These are phyloP conservation scores for Panicum miliaceum DNA, from an alignment of 176 grass and related monocot species.

Conservation along the genomic window DNA sequence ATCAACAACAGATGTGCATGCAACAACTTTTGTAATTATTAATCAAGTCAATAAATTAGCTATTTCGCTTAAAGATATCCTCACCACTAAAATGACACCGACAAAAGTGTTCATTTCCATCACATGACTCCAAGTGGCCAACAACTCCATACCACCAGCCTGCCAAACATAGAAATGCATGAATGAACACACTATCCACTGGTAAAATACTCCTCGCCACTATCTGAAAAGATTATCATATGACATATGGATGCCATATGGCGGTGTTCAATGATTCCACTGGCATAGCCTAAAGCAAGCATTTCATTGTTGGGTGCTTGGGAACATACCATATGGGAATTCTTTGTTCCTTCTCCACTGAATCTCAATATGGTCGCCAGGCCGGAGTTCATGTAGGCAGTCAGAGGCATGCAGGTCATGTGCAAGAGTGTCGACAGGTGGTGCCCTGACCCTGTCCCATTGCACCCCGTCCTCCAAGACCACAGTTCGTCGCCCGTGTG, in stretches of 20 bases:
- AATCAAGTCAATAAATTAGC: slow-evolving; percentile 48
- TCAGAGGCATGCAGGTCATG: slow-evolving; percentile 84
- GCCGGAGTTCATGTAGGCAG: slow-evolving; percentile 74
- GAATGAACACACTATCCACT: slow-evolving; percentile 48
- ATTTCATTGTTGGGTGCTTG: slow-evolving; percentile 43
- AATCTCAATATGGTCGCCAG: slow-evolving; percentile 89
- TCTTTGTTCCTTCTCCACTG: slow-evolving; percentile 98
- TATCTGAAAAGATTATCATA: slow-evolving; percentile 57
- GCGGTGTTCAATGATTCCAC: slow-evolving; percentile 32
- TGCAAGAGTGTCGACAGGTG: slow-evolving; percentile 59
- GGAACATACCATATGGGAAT: slow-evolving; percentile 93
- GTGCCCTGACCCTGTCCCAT: slow-evolving; percentile 85
- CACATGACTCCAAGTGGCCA: slow-evolving; percentile 88
- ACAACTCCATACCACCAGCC: slow-evolving; percentile 99
- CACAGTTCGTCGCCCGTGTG: slow-evolving; percentile 70
- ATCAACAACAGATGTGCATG: slow-evolving; percentile 37
- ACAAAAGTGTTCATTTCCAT: slow-evolving; percentile 79
- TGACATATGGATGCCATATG: slow-evolving; percentile 40
- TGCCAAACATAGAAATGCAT: slow-evolving; percentile 58
- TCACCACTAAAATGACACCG: slow-evolving; percentile 85
- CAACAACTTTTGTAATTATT: slow-evolving; percentile 49
- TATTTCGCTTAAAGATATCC: slow-evolving; percentile 47
- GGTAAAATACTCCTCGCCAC: slow-evolving; percentile 41
- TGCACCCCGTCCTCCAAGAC: slow-evolving; percentile 76
- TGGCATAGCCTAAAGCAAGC: slow-evolving; percentile 23